Base-by-base conservation (phyloP, 2,329 filamentous ascomycete genomes). In the Lomentospora prolificans region DNA sequence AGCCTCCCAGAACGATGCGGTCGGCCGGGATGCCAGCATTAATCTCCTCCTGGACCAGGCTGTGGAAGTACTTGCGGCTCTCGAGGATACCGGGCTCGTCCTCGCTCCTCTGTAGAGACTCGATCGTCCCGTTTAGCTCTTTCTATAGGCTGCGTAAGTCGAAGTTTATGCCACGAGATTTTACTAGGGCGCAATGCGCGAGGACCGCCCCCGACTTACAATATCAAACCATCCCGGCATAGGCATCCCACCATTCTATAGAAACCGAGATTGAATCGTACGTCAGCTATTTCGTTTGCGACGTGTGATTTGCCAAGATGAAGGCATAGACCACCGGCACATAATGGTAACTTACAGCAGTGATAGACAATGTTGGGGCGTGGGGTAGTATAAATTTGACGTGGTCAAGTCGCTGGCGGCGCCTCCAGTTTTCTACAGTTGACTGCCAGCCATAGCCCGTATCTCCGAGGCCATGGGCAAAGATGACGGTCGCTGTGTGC, bases 381-480 rank as follows among this genome's bases (percentile, higher is more conserved):
- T 96, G 89, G 14, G 94, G 94, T 69, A 99, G 86, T 66, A 99
- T 82, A 70, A 97, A 97, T 67, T 92, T 87, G 68, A 96, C 89
- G 71, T 96, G 87, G 57, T 90, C 82, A 60, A 97, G 89, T 65
- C 86, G 85, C 69, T 84, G 81, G 53, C 88, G 81, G 31, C 85
- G 79, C 56, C 90, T 84, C 86, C 87, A 96, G 70, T 92, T 90
- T 75, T 95, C 86, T 30, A 94, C 90, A 19, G 94, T 81, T 57
- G 82, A 84, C 48, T 87, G 80, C 91, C 89, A 92, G 62, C 88
- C 88, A 61, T 81, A 76, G 46, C 87, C 88, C 28, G 78, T 86
- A 68, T 97, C 94, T 60, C 94, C 94, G 39, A 99, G 77, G 12
- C 94, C 94, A 69, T 99, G 94, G 54, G 89, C 80, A 71, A 96